Evolutionary conservation across 1,284 basidiomycete genomes (phyloP), one percentile per base, ranked within the genome.

Genomic region (Flammula alnicola): DNA sequence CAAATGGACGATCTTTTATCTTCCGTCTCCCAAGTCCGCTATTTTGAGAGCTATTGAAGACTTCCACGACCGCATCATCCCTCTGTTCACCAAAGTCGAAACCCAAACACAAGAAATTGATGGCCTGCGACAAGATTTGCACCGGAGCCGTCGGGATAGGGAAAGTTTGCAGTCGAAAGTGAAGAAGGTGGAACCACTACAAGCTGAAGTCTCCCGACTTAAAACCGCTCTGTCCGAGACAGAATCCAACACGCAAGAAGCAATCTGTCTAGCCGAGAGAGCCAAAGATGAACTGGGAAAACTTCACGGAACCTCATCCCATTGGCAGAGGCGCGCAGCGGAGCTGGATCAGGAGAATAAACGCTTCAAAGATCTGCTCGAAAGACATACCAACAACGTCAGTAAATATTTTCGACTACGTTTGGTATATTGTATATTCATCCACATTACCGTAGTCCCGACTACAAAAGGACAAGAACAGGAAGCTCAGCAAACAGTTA

Each of bases 31-130:
- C 14, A 35, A 72, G 67, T 38, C 44, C 10, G 40, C 52, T 25
- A 53, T 76, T 4, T 50, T 67, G 26, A 47, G 63, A 43, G 68
- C 71, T 7, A 50, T 75, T 4, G 57, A 67, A 27, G 64, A 72
- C 37, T 74, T 75, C 52, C 64, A 64, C 29, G 51, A 65, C 16
- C 67, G 71, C 9, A 70, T 75, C 12, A 55, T 66, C 11, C 73
- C 73, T 9, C 10, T 67, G 2, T 73, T 71, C 45, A 54, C 51
- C 14, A 61, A 53, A 25, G 49, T 59, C 8, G 60, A 69, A 30
- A 48, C 49, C 22, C 68, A 70, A 32, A 51, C 56, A 5, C 39
- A 58, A 25, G 55, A 67, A 38, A 62, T 72, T 19, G 51, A 58
- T 9, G 20, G 19, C 5, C 50, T 68, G 10, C 56, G 50, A n/a